Evolutionary conservation across 345 rosid genomes (phyloP).

Genomic region (Cardiospermum halicacabum): DNA sequence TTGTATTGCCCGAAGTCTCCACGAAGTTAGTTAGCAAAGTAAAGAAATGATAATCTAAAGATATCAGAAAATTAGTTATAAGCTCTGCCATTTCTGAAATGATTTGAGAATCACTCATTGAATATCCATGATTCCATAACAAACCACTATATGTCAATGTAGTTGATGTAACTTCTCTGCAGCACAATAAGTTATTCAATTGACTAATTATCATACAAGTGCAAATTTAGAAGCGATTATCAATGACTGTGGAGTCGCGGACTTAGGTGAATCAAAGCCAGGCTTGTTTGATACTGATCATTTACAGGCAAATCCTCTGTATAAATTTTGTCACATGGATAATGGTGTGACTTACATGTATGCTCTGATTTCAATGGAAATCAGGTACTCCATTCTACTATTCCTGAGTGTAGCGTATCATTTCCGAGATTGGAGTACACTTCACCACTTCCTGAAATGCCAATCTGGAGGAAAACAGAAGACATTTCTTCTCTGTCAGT

Average conservation of each 20-base stretch:
- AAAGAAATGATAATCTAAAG: conserved; percentile 78
- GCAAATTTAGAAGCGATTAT: too few relatives aligned
- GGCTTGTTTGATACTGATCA: conserved; percentile 12
- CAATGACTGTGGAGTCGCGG: conserved; percentile 25
- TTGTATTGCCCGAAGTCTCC: conserved; percentile 90
- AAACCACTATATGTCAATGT: too few relatives aligned
- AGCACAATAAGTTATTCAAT: too few relatives aligned
- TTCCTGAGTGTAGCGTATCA: conserved; percentile 19
- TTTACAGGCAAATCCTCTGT: conserved; percentile 11
- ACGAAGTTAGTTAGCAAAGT: conserved; percentile 91
- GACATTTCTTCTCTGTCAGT: conserved; percentile 33
- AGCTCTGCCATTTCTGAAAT: conserved; percentile 96
- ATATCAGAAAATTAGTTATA: conserved; percentile 75
- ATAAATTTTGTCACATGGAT: conserved; percentile 15
- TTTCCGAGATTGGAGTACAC: conserved; percentile 35
- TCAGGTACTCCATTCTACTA: conserved; percentile 32
- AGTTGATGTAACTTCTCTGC: too few relatives aligned
- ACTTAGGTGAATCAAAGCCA: conserved; percentile 20
- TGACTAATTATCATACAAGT: too few relatives aligned
- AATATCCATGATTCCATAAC: too few relatives aligned
- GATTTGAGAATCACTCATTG: too few relatives aligned
- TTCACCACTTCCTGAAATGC: conserved; percentile 40
- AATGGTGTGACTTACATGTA: conserved; percentile 21
- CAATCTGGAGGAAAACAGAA: conserved; percentile 44
- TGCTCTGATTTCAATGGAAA: conserved; percentile 44